Conservation (phyloP, 2,329 filamentous ascomycete genomes). For the Fusarium sp. region DNA sequence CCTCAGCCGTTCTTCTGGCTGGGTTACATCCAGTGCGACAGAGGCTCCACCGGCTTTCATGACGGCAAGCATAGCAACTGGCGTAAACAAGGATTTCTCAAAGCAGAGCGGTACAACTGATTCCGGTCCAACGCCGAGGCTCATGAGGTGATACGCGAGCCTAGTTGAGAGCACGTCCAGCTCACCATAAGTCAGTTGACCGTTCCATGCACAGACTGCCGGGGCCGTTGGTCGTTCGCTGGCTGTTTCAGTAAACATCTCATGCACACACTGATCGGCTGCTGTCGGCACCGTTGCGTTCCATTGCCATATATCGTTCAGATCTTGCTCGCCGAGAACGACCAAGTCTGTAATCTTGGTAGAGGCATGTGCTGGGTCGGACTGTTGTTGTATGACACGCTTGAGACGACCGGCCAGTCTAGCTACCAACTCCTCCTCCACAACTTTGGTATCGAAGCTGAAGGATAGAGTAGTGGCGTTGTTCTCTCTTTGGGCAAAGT, state of each 20-base stretch:
- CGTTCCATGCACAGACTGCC: slow-evolving; percentile 12
- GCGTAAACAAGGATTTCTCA: slow-evolving; percentile 18
- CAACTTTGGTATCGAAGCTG: too few species aligned
- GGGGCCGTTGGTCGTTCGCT: background rate
- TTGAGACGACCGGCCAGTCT: too few species aligned
- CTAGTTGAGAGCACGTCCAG: slow-evolving; percentile 12
- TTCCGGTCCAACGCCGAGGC: slow-evolving; percentile 11
- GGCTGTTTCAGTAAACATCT: slow-evolving; percentile 12
- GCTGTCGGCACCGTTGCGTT: too few species aligned
- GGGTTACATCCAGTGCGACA: slow-evolving; percentile 14
- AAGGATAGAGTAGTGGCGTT: too few species aligned
- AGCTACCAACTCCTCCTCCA: too few species aligned
- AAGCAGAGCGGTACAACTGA: slow-evolving; percentile 15
- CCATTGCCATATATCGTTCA: too few species aligned
- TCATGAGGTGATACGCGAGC: slow-evolving; percentile 11
- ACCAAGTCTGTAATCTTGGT: too few species aligned
- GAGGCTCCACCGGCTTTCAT: slow-evolving; percentile 23
- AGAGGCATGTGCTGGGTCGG: too few species aligned
- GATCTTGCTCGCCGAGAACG: too few species aligned
- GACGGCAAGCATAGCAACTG: slow-evolving; percentile 24
- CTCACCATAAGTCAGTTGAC: slow-evolving; percentile 8
- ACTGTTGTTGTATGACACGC: too few species aligned
- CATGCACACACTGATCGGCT: too few species aligned
- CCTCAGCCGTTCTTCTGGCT: slow-evolving; percentile 13
- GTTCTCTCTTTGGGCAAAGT: too few species aligned